phyloP scores from a whole-genome alignment of 371 early-diverging fungal species.

The Encephalitozoon romaleae region DNA sequence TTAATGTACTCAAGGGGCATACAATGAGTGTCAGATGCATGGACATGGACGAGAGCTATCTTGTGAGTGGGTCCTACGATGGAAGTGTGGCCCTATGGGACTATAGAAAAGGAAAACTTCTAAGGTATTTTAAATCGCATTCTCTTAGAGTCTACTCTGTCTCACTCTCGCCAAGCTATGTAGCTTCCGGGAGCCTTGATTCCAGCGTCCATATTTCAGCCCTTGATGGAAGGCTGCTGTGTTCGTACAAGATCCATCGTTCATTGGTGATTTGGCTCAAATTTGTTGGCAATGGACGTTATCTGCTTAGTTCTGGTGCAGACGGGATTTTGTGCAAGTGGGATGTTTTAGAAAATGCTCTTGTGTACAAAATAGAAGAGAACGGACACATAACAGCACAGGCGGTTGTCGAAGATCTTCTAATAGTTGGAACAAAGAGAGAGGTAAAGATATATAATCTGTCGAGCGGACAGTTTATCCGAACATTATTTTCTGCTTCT shows the following conservation, averaged over 20 bases:
- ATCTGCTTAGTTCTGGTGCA: constrained; percentile 49
- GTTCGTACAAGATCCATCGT: constrained; percentile 18
- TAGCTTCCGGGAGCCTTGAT: constrained; percentile 51
- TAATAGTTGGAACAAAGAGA: constrained; percentile 46
- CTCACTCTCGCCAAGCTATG: constrained; percentile 57
- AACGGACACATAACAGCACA: constrained; percentile 26
- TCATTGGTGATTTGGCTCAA: constrained; percentile 39
- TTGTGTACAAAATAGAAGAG: constrained; percentile 41
- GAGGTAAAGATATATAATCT: constrained; percentile 45
- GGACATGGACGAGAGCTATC: constrained; percentile 74
- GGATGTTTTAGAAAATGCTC: constrained; percentile 21
- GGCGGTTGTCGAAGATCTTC: constrained; percentile 36
- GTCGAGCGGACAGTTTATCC: constrained; percentile 39
- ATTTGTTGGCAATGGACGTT: constrained; percentile 35
- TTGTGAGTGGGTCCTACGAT: constrained; percentile 88
- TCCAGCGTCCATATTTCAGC: constrained; percentile 43
- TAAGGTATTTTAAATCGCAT: constrained; percentile 42
- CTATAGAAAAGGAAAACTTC: constrained; percentile 53
- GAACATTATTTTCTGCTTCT: constrained; percentile 24
- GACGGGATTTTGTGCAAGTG: constrained; percentile 53
- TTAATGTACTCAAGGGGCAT: constrained; percentile 68
- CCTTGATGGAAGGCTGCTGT: constrained; percentile 18
- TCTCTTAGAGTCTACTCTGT: constrained; percentile 79
- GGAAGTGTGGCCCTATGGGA: constrained; percentile 85
- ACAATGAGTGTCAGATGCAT: constrained; percentile 79